Evolutionary conservation across 2,329 filamentous ascomycete genomes (phyloP), one percentile per base, ranked within the genome.

Genomic region (Fusarium sororula): DNA sequence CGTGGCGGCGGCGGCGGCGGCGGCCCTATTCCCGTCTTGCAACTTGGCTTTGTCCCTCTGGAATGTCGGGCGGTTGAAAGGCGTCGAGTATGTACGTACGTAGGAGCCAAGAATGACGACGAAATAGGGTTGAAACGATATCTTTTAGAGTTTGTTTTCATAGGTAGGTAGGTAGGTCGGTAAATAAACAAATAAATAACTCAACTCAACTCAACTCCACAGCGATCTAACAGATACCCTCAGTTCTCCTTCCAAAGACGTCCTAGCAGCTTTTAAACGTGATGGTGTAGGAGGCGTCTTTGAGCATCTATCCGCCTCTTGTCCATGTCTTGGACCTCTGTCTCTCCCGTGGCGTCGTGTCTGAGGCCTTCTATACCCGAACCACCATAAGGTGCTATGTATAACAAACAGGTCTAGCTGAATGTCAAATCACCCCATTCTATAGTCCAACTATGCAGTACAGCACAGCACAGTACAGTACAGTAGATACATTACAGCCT

Each of bases 291-390:
- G 26, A 28, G 39, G 22, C 32, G 50, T 38, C 50, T 26, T 22
- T 54, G n/a, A 20, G 35, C 14, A 37, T 28, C 32, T n/a, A 22
- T 37, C 50, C 13, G 50, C 38, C 48, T 32, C 22, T 35, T 35
- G 30, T 35, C 48, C 30, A 20, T 35, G 50, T 53, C 32, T n/a
- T 37, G 14, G 35, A 38, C 18, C 50, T 54, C 24, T 26, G 20
- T 20, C 32, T 54, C 32, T 28, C 22, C 18, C 24, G 51, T 28
- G 51, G 51, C 51, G 35, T 39, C 35, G 17, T 54, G 45, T 55
- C 55, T 70, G 67, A 70, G 66, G 59, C 67, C 67, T 41, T 69
- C 66, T 54, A 69, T 45, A 41, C 53, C 45, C 24, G 38, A 58
- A 48, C 35, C 35, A 18, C 53, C 38, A 30, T 13, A 38, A 15